Conservation (phyloP, 192 early-diverging fungal species). For the Coemansia sp. region DNA sequence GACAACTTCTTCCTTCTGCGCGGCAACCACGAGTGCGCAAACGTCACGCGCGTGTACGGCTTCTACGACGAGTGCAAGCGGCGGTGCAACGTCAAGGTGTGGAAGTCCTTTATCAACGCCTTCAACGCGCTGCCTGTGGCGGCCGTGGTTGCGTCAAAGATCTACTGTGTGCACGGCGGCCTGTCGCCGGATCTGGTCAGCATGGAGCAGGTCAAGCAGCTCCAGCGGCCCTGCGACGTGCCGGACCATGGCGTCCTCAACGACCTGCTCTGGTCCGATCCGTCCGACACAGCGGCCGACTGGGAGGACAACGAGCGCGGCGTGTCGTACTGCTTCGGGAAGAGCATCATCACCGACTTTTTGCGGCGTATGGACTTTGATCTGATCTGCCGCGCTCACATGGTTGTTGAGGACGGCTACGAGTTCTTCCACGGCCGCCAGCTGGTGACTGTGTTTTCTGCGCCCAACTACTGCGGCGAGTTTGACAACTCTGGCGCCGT, state of each 20-base stretch:
- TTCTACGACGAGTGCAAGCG: slow-evolving; percentile 99
- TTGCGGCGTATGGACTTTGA: slow-evolving; percentile 85
- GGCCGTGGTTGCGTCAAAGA: slow-evolving; percentile 87
- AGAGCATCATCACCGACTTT: slow-evolving; percentile 80
- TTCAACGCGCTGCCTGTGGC: slow-evolving; percentile 94
- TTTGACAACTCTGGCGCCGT: slow-evolving; percentile 90
- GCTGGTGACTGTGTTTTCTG: slow-evolving; percentile 91
- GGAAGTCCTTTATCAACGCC: slow-evolving; percentile 90
- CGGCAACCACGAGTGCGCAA: slow-evolving; percentile 96
- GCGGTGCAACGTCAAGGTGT: slow-evolving; percentile 80
- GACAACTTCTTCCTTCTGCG: slow-evolving; percentile 97
- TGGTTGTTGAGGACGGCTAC: slow-evolving; percentile 98
- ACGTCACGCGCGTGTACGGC: slow-evolving; percentile 90
- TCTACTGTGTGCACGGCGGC: slow-evolving; percentile 95
- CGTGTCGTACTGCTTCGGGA: slow-evolving; percentile 93
- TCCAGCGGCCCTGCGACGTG: slow-evolving; percentile 83
- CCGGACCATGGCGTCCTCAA: slow-evolving; percentile 91
- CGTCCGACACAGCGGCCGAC: slow-evolving; percentile 71
- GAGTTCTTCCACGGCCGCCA: slow-evolving; percentile 92
- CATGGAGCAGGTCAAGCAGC: slow-evolving; percentile 84
- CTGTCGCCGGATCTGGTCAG: slow-evolving; percentile 74
- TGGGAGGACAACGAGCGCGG: slow-evolving; percentile 96
- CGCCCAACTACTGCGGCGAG: slow-evolving; percentile 97
- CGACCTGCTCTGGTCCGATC: slow-evolving; percentile 93
- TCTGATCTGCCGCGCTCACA: slow-evolving; percentile 89